phyloP scores from a whole-genome alignment of 1,284 basidiomycete genomes.

The Neotropicomus parvogracilis region DNA sequence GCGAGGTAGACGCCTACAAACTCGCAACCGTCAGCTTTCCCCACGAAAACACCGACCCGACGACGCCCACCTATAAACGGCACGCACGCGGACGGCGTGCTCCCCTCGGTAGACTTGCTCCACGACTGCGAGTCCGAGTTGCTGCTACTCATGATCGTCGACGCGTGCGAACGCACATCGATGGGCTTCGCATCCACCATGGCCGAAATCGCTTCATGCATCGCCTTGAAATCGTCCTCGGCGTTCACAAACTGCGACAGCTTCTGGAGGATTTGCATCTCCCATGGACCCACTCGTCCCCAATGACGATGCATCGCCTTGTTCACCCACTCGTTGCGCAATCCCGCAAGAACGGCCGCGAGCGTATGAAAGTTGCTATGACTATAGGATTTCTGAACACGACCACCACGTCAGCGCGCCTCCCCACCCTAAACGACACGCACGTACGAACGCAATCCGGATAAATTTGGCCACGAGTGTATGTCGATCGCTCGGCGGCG shows the following conservation, averaged over 20 bases:
- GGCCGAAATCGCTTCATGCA: constrained; percentile 62
- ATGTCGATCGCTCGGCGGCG: constrained; percentile 63
- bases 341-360: constrained; percentile 77
- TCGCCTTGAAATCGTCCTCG: constrained; percentile 71
- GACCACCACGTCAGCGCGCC: constrained; percentile 6
- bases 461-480: constrained; percentile 77
- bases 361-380: constrained; percentile 79
- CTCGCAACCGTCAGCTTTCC: background rate
- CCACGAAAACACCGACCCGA: background rate
- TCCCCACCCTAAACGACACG: background rate
- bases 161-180: constrained; percentile 46
- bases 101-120: constrained; percentile 46
- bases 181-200: constrained; percentile 63
- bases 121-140: constrained; percentile 36
- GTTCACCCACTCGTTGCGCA: constrained; percentile 71
- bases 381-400: constrained; percentile 73
- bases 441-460: constrained; percentile 78
- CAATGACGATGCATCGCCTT: constrained; percentile 67
- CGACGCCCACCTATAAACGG: constrained; percentile 69
- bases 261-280: constrained; percentile 74
- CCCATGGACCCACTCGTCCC: constrained; percentile 67
- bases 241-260: constrained; percentile 68
- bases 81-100: constrained; percentile 54
- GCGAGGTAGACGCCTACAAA: constrained; percentile 71
- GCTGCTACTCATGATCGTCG: constrained; percentile 48